phyloP scores from a whole-genome alignment of 177 flowering plant genomes.

The Vitis hybrid region DNA sequence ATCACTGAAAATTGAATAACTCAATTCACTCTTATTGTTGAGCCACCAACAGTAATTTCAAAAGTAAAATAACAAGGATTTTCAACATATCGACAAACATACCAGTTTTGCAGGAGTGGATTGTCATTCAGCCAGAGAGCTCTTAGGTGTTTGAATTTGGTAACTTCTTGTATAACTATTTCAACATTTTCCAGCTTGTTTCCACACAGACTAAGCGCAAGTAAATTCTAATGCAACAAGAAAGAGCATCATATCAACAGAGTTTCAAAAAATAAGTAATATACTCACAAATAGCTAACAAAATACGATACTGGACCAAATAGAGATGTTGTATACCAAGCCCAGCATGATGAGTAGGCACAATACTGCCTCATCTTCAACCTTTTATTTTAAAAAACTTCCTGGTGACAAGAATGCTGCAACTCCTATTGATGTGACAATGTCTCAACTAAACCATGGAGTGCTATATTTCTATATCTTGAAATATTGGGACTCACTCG shows the following conservation, averaged over 20 bases:
- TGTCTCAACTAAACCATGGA: not conserved
- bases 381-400: too few species aligned
- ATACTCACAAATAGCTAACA: not conserved
- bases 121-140: slow-evolving; percentile 95
- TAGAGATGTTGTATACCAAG: not conserved
- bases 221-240: slow-evolving; percentile 53
- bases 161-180: slow-evolving; percentile 47
- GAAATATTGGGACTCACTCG: too few species aligned
- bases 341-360: too few species aligned
- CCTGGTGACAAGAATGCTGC: not conserved
- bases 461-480: not conserved
- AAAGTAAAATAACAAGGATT: not conserved
- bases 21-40: slow-evolving; percentile 10
- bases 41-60: not conserved
- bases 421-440: not conserved
- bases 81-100: slow-evolving; percentile 10
- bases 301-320: not conserved
- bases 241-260: not conserved
- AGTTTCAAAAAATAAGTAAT: slow-evolving; percentile 10
- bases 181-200: slow-evolving; percentile 68
- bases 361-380: too few species aligned
- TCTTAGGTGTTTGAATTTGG: slow-evolving; percentile 55
- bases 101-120: slow-evolving; percentile 60
- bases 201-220: slow-evolving; percentile 78
- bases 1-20: slow-evolving; percentile 38